phyloP scores from a whole-genome alignment of 2,329 filamentous ascomycete species.

The Trichoderma aggressivum region DNA sequence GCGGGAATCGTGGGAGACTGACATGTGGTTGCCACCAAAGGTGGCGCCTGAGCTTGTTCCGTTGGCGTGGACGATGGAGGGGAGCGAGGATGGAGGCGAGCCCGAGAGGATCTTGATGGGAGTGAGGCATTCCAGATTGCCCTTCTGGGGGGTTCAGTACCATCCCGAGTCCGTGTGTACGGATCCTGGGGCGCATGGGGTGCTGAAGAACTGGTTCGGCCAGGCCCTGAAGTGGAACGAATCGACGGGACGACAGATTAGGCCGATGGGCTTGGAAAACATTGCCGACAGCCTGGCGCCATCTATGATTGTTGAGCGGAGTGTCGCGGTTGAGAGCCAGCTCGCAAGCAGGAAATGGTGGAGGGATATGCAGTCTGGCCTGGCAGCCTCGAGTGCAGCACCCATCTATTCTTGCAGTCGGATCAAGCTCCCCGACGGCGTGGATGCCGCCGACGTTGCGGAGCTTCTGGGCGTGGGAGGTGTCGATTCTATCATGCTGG shows the following conservation, averaged over 20 bases:
- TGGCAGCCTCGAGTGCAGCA: slow-evolving; percentile 31
- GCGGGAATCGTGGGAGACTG: slow-evolving; percentile 34
- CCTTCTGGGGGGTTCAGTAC: slow-evolving; percentile 86
- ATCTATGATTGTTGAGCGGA: slow-evolving; percentile 12
- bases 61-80: slow-evolving; percentile 60
- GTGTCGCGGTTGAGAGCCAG: slow-evolving; percentile 22
- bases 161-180: slow-evolving; percentile 90
- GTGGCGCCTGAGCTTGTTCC: slow-evolving; percentile 47
- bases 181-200: slow-evolving; percentile 57
- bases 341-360: slow-evolving; percentile 25
- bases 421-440: slow-evolving; percentile 43
- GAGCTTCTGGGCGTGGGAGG: slow-evolving; percentile 44
- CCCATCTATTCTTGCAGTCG: slow-evolving; percentile 39
- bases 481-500: slow-evolving; percentile 53
- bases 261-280: background rate
- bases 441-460: slow-evolving; percentile 53
- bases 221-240: slow-evolving; percentile 61
- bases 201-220: slow-evolving; percentile 74
- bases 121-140: slow-evolving; percentile 62
- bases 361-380: slow-evolving; percentile 24
- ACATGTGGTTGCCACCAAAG: slow-evolving; percentile 39
- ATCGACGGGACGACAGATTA: slow-evolving; percentile 21
- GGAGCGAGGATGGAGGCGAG: slow-evolving; percentile 31
- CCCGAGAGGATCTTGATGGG: slow-evolving; percentile 69
- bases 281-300: slow-evolving; percentile 26